These are phyloP conservation scores for Emergomyces orientalis DNA, from an alignment of 2,329 filamentous ascomycete species.

Conservation along the genomic window DNA sequence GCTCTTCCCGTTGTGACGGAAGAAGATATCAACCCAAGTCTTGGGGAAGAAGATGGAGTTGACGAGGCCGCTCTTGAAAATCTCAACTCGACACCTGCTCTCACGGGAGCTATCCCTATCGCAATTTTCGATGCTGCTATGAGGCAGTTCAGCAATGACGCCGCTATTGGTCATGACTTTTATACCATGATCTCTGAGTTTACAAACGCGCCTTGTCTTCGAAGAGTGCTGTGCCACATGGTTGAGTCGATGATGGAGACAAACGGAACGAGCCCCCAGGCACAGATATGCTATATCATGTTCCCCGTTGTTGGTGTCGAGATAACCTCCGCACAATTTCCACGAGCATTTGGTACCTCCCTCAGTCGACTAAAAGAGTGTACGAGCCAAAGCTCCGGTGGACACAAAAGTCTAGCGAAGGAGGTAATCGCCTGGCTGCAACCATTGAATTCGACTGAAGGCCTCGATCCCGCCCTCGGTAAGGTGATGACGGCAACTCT, in stretches of 20 bases:
- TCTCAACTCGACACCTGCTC: slow-evolving; percentile 62
- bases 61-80: slow-evolving; percentile 52
- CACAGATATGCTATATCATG: slow-evolving; percentile 61
- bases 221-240: slow-evolving; percentile 63
- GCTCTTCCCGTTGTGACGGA: slow-evolving; percentile 50
- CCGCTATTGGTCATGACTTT: slow-evolving; percentile 61
- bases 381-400: slow-evolving; percentile 27
- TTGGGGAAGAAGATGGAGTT: slow-evolving; percentile 44
- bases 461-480: slow-evolving; percentile 45
- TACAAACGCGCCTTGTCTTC: slow-evolving; percentile 53
- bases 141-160: slow-evolving; percentile 63
- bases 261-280: slow-evolving; percentile 53
- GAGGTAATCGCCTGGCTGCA: slow-evolving; percentile 43
- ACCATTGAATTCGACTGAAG: slow-evolving; percentile 36
- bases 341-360: slow-evolving; percentile 56
- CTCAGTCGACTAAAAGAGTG: slow-evolving; percentile 53
- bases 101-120: slow-evolving; percentile 86
- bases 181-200: slow-evolving; percentile 72
- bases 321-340: slow-evolving; percentile 59
- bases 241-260: slow-evolving; percentile 51
- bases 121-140: slow-evolving; percentile 83
- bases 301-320: slow-evolving; percentile 60
- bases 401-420: slow-evolving; percentile 33
- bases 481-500: slow-evolving; percentile 42
- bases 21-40: slow-evolving; percentile 51